These are phyloP conservation scores for Umbelopsis sp. DNA, from an alignment of 371 early-diverging fungal species.

Conservation along the genomic window DNA sequence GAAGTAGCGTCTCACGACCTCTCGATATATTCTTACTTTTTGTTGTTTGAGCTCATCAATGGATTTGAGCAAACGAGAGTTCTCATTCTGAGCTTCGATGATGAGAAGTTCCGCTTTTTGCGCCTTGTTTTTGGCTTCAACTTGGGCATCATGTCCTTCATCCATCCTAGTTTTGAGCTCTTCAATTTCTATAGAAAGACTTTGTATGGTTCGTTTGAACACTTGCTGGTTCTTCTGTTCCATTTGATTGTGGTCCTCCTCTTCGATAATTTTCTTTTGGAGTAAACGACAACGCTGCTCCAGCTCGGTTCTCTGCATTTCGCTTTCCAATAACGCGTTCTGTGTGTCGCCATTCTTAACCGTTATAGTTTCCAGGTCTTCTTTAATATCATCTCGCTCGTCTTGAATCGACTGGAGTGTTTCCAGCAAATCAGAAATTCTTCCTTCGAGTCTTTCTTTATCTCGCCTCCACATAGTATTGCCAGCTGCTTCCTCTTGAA, in stretches of 20 bases:
- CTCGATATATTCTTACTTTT: background rate
- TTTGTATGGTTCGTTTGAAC: background rate
- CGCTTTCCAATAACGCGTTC: conserved; percentile 9
- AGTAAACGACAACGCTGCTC: conserved; percentile 9
- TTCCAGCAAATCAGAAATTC: conserved; percentile 55
- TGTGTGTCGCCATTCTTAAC: background rate
- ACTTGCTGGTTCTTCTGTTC: background rate
- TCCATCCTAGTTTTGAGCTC: background rate
- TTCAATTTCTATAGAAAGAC: background rate
- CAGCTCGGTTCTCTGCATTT: background rate
- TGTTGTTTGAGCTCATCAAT: background rate
- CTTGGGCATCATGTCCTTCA: conserved; percentile 2
- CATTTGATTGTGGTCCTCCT: background rate
- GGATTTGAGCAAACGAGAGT: background rate
- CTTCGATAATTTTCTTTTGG: background rate
- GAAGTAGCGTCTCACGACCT: background rate
- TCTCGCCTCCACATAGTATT: conserved; percentile 65
- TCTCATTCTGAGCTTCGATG: conserved; percentile 9
- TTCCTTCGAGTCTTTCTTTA: conserved; percentile 63
- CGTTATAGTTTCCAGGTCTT: background rate
- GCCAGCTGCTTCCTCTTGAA: conserved; percentile 62
- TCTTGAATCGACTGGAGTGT: background rate
- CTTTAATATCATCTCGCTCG: background rate
- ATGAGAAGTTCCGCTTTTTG: conserved; percentile 8
- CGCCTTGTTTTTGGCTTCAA: conserved; percentile 4